Evolutionary conservation across 306 rosid genomes (phyloP), one percentile per base, ranked within the genome.

Genomic region (Betula pendula): DNA sequence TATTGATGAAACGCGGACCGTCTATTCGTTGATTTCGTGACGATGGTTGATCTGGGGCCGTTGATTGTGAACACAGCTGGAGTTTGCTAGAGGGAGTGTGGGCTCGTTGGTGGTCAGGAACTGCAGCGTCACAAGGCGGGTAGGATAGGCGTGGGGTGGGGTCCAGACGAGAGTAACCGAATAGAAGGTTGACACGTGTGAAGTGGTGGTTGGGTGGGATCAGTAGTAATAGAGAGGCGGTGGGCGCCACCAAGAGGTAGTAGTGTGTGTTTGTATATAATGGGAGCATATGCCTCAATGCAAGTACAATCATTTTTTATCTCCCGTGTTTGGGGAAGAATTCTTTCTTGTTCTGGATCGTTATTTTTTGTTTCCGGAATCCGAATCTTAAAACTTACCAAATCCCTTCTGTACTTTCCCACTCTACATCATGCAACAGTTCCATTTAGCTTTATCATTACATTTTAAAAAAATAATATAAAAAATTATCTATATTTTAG

Each of bases 51-150:
- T 22, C n/a, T 53, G 69, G 29, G 24, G 50, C 81, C 83, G 83
- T 75, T 1, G 75, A 79, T 75, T n/a, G 78, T 79, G 81, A 71
- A 29, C 31, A 79, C 81, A 79, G 81, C 72, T 75, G 22, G 22
- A 40, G 35, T 75, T 29, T 20, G 40, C 3, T 2, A 24, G 77
- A 29, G 31, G 17, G 45, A 11, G 73, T 19, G 13, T 66, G 1
- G 13, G 11, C 5, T 75, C 11, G 12, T 27, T 29, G 2, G 24
- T 60, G 63, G 49, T 75, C 75, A 27, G 33, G 31, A 38, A 77
- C 72, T 72, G 81, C 68, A 31, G 33, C 66, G 76, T 77, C 79
- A 77, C 81, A 82, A 56, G 80, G 27, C 43, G 55, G 38, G 66
- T 40, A 31, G 71, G 38, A 31, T 31, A 42, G 22, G 35, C 19